phyloP scores from a whole-genome alignment of 208 protist genomes.

The Novymonas esmeraldas region DNA sequence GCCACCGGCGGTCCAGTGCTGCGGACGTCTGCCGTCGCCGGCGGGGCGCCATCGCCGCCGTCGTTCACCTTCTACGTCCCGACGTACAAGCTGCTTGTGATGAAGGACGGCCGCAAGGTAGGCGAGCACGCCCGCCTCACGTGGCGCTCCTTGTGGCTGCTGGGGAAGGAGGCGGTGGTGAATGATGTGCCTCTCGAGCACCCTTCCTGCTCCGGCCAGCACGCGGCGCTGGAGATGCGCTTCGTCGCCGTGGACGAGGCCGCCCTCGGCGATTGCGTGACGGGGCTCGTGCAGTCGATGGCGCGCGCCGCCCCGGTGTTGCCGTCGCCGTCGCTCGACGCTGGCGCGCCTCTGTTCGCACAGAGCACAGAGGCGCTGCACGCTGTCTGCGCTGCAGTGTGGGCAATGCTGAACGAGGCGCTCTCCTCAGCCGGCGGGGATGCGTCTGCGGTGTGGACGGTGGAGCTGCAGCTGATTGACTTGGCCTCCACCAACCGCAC shows the following conservation, averaged over 20 bases:
- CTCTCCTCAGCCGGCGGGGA: conserved; percentile 35
- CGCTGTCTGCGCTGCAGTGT: conserved; percentile 31
- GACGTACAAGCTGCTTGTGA: conserved; percentile 48
- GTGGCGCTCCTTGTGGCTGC: conserved; percentile 56
- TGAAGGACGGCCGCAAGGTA: conserved; percentile 58
- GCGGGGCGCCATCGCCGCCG: not conserved
- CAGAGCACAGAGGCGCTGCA: conserved; percentile 10
- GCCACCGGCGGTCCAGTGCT: not conserved
- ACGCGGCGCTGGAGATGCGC: conserved; percentile 70
- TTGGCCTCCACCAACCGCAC: conserved; percentile 79
- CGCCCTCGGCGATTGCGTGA: conserved; percentile 5
- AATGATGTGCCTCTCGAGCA: conserved; percentile 76
- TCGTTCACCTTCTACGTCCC: conserved; percentile 50
- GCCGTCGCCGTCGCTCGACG: not conserved
- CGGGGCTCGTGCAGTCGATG: not conserved
- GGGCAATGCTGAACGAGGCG: conserved; percentile 35
- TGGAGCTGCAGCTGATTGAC: conserved; percentile 77
- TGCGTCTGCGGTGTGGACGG: conserved; percentile 41
- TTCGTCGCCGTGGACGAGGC: conserved; percentile 47
- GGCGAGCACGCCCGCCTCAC: conserved; percentile 37
- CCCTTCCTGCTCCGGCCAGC: conserved; percentile 82
- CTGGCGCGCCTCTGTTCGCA: conserved; percentile 7
- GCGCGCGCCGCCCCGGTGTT: not conserved
- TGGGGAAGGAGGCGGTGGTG: conserved; percentile 61
- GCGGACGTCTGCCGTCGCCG: not conserved